phyloP scores from a whole-genome alignment of 768 basidiomycete genomes.

The Hypholoma fasciculare region DNA sequence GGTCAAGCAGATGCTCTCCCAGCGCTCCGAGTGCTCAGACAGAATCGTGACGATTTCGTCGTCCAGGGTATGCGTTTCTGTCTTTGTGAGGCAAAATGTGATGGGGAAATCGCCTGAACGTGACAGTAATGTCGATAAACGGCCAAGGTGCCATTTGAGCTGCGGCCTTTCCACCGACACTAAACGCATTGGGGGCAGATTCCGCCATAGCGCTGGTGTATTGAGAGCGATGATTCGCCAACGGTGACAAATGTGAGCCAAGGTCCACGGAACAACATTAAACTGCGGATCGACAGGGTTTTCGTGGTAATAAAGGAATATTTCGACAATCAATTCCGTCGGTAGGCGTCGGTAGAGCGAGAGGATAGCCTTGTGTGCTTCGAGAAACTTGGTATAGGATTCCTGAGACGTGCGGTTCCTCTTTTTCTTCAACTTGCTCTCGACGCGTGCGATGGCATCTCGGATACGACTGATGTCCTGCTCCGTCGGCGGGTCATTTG shows the following conservation, averaged over 20 bases:
- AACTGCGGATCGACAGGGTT: background rate
- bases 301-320: constrained; percentile 9
- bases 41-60: constrained; percentile 11
- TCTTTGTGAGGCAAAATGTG: constrained; percentile 11
- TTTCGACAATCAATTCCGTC: constrained; percentile 14
- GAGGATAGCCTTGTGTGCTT: constrained; percentile 4
- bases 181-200: constrained; percentile 2
- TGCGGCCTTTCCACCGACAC: background rate
- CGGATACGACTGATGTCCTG: constrained; percentile 5
- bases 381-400: constrained; percentile 1
- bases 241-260: constrained; percentile 1
- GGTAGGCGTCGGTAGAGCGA: constrained; percentile 12
- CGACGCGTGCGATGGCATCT: constrained; percentile 2
- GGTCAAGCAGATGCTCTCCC: constrained; percentile 11
- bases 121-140: constrained; percentile 6
- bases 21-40: constrained; percentile 16
- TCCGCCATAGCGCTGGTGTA: constrained; percentile 1
- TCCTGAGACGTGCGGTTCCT: background rate
- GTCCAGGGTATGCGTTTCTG: background rate
- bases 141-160: constrained; percentile 2
- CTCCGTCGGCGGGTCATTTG: constrained; percentile 13
- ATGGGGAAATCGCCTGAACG: constrained; percentile 10
- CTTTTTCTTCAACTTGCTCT: background rate
- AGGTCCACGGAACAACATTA: constrained; percentile 1
- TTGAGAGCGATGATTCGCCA: constrained; percentile 8